Evolutionary conservation across 768 basidiomycete species (phyloP).

Genomic region (Boletus rubroflammeus): DNA sequence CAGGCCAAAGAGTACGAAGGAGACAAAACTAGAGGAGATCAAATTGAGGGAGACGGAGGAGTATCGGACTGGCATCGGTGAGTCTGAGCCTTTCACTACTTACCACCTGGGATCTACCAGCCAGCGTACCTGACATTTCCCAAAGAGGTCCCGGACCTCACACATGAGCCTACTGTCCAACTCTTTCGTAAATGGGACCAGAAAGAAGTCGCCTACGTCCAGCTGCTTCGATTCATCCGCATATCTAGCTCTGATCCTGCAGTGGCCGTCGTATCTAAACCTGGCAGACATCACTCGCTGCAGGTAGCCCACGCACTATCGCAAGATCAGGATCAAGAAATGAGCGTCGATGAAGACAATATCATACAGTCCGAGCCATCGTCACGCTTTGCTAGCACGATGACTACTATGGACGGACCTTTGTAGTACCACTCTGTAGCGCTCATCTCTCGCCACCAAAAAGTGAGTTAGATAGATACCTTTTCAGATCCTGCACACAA

Average conservation of each 20-base stretch:
- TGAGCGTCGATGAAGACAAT: constrained; percentile 29
- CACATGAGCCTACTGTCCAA: constrained; percentile 62
- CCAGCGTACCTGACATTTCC: neutral
- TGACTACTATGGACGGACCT: constrained; percentile 36
- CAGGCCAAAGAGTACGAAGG: constrained; percentile 67
- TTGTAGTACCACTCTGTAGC: constrained; percentile 12
- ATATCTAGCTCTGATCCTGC: constrained; percentile 58
- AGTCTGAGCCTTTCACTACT: constrained; percentile 20
- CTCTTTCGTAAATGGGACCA: constrained; percentile 80
- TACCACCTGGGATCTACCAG: neutral
- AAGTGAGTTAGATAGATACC: constrained; percentile 3
- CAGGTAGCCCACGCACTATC: constrained; percentile 3
- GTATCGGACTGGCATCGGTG: constrained; percentile 81
- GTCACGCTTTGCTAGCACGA: constrained; percentile 37
- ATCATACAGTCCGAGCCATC: constrained; percentile 28
- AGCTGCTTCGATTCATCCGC: constrained; percentile 71
- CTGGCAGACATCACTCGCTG: constrained; percentile 53
- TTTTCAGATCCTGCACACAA: constrained; percentile 16
- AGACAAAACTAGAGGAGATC: constrained; percentile 66
- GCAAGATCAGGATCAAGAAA: constrained; percentile 20
- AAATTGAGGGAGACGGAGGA: constrained; percentile 64
- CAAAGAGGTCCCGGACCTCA: constrained; percentile 76
- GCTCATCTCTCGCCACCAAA: neutral
- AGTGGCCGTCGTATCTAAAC: constrained; percentile 48
- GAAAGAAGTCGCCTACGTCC: constrained; percentile 64